A percentile compares a stretch with the other conserved stretches of the same genome.
phyloP scores from a whole-genome alignment of 371 early-diverging fungal species.

The Mortierella sp. region DNA sequence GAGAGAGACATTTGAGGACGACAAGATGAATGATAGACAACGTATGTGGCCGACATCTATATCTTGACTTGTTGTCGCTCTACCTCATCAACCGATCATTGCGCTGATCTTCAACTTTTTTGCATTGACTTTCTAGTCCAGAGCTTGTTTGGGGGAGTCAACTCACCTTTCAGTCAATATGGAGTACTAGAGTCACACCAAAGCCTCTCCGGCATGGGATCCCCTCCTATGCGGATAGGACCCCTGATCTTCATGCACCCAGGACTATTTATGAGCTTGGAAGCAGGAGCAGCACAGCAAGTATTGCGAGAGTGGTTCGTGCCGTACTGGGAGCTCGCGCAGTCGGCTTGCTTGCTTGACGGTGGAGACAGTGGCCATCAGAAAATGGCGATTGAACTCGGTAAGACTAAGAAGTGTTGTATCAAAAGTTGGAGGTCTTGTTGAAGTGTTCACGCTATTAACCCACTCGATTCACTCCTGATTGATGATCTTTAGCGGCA shows the following conservation, averaged over 20 bases:
- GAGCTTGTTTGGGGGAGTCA: slow-evolving; percentile 30
- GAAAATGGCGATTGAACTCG: slow-evolving; percentile 32
- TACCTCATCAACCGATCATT: no score
- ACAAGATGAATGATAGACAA: slow-evolving; percentile 3
- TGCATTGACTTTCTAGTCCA: slow-evolving; percentile 10
- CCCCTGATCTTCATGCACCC: slow-evolving; percentile 42
- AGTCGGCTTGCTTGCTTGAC: slow-evolving; percentile 28
- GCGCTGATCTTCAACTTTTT: no score
- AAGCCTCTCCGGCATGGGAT: slow-evolving; percentile 5
- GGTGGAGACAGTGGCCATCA: slow-evolving; percentile 11
- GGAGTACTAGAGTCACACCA: slow-evolving; percentile 25
- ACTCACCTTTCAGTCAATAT: slow-evolving; percentile 35
- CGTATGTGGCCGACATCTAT: slow-evolving; percentile 1
- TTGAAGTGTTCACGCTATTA: neutral
- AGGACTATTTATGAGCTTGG: slow-evolving; percentile 19
- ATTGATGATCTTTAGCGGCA: slow-evolving; percentile 16
- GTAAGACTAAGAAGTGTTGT: slow-evolving; percentile 10
- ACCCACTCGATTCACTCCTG: no score
- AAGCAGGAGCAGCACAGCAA: slow-evolving; percentile 1
- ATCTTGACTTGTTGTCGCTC: neutral
- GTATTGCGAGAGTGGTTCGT: slow-evolving; percentile 25
- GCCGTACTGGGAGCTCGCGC: slow-evolving; percentile 41
- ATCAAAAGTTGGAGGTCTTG: neutral
- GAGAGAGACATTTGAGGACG: slow-evolving; percentile 26
- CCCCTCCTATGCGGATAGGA: slow-evolving; percentile 43